These are phyloP conservation scores for Russula vinacea DNA, from an alignment of 768 basidiomycete genomes.

Conservation along the genomic window DNA sequence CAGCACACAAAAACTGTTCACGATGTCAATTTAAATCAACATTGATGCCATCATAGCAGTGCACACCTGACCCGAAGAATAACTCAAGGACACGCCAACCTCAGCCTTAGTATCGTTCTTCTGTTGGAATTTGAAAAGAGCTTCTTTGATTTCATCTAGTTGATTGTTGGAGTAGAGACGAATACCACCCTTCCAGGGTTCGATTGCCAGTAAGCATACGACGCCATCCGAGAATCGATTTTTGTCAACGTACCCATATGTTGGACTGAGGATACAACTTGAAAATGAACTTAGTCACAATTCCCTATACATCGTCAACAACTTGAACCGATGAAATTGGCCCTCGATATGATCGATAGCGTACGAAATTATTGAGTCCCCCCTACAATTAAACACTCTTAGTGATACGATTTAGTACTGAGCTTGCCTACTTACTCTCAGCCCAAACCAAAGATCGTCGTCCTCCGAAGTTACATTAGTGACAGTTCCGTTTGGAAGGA, in stretches of 20 bases:
- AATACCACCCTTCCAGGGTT: background rate
- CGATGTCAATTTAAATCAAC: background rate
- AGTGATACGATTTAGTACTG: background rate
- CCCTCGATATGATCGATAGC: background rate
- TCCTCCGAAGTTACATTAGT: conserved; percentile 5
- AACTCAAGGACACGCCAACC: background rate
- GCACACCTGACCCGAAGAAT: conserved; percentile 2
- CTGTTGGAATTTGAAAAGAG: conserved; percentile 4
- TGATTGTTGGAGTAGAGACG: background rate
- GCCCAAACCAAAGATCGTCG: conserved; percentile 19
- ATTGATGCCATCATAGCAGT: background rate
- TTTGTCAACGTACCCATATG: conserved; percentile 31
- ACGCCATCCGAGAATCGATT: background rate
- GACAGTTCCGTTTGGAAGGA: conserved; percentile 35
- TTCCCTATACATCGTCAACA: conserved; percentile 5
- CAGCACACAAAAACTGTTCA: background rate
- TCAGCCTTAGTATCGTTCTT: conserved; percentile 10
- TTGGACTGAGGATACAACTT: conserved; percentile 30
- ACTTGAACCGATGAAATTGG: background rate
- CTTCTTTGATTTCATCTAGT: conserved; percentile 6
- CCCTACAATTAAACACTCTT: conserved; percentile 3
- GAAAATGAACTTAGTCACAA: conserved; percentile 11
- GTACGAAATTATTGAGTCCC: conserved; percentile 21
- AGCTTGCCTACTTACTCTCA: conserved; percentile 12
- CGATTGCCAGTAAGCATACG: background rate